phyloP scores from a whole-genome alignment of 2,329 filamentous ascomycete species.

The Xylaria sp. region DNA sequence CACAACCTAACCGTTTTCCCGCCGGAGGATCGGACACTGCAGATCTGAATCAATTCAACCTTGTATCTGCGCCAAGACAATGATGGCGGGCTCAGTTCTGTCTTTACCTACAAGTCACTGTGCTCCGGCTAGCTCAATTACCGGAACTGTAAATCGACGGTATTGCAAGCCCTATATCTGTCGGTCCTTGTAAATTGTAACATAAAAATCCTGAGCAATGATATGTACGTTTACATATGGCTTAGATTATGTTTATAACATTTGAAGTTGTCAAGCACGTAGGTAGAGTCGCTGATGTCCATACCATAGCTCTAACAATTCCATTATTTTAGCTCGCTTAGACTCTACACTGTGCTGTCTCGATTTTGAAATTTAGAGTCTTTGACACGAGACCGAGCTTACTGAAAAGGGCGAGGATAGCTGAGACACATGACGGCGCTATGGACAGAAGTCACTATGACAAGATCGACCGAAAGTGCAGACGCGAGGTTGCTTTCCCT shows the following conservation, averaged over 20 bases:
- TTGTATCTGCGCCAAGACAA: neutral
- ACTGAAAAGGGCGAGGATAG: constrained; percentile 2
- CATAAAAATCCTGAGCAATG: neutral
- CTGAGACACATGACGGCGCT: constrained; percentile 18
- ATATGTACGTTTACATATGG: neutral
- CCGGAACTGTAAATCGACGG: neutral
- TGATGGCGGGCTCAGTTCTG: neutral
- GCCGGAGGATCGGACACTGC: constrained; percentile 14
- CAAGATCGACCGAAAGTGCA: neutral
- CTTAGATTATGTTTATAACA: neutral
- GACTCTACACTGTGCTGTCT: neutral
- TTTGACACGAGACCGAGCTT: constrained; percentile 7
- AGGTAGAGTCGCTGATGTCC: too few relatives aligned
- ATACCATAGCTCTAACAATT: neutral
- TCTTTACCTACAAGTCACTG: neutral
- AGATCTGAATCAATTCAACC: constrained; percentile 20
- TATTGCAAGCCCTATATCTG: neutral
- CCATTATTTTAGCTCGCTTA: constrained; percentile 4
- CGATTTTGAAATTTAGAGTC: neutral
- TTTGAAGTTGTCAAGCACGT: neutral
- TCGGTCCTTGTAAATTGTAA: too few relatives aligned
- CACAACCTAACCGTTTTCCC: neutral
- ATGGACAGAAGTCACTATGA: neutral
- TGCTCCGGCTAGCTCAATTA: neutral
- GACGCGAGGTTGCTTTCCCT: neutral